Conservation (phyloP, 306 rosid species). For the Echinosophora koreensis region DNA sequence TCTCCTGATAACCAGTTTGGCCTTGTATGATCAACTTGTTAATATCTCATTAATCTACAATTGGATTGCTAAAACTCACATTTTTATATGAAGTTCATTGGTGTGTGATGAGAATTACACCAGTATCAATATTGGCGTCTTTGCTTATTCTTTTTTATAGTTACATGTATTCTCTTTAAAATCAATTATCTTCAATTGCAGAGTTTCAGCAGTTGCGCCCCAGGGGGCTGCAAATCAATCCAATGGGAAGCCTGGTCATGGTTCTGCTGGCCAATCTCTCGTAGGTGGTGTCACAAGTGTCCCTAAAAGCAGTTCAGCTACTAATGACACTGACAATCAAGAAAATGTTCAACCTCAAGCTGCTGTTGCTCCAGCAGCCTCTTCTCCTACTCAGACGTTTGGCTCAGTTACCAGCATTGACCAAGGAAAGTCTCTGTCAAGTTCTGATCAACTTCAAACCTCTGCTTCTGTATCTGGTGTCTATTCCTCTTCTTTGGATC, state of each 20-base stretch:
- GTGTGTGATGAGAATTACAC: neutral
- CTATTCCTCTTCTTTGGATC: conserved; percentile 56
- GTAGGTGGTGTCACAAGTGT: conserved; percentile 37
- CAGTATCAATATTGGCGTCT: neutral
- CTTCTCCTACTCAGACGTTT: conserved; percentile 45
- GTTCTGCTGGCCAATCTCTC: conserved; percentile 48
- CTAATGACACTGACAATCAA: conserved; percentile 42
- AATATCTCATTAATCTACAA: conserved; percentile 4
- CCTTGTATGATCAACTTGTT: conserved; percentile 28
- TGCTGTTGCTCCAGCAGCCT: conserved; percentile 51
- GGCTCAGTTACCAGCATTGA: conserved; percentile 46
- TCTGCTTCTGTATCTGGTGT: conserved; percentile 51
- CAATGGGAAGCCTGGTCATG: conserved; percentile 60
- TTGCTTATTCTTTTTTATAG: conserved; percentile 5
- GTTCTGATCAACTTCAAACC: conserved; percentile 49
- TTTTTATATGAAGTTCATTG: neutral
- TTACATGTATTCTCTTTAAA: conserved; percentile 20
- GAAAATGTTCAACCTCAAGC: conserved; percentile 57
- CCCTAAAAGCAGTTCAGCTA: conserved; percentile 48
- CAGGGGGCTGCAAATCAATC: conserved; percentile 57
- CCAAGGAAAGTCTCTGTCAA: conserved; percentile 51
- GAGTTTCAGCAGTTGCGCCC: conserved; percentile 59
- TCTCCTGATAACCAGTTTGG: neutral
- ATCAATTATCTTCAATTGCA: conserved; percentile 38
- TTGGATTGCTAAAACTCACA: conserved; percentile 2